Base-by-base conservation (phyloP, 805 yeast genomes). In the Yamadazyma akitaensis region DNA sequence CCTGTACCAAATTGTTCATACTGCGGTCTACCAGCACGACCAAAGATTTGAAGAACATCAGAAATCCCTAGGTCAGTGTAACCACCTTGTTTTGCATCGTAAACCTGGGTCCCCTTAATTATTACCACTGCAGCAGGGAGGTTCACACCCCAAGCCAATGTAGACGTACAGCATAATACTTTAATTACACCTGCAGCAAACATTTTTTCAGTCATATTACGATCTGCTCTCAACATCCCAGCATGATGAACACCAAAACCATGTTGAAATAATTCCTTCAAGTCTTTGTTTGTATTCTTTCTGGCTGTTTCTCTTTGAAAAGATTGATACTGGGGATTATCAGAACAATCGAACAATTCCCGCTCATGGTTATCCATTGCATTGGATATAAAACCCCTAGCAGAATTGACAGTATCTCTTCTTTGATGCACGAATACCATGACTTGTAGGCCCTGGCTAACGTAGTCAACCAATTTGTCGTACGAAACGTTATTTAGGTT, bases 11-110 rank as follows among this genome's bases (percentile, higher is more conserved):
- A 84, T 47, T 80, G 80, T 55, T 92, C 96, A 65, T 81, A 94
- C 57, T 95, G 99, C 0, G 99, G 99, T 67, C 99, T 82, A 68
- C 99, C 99, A 24, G 99, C 99, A 72, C 99, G 86, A 56, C 99
- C 99, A 69, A 94, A 94, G 54, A 94, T 94, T 71, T 94, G 99
- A 51, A 95, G 86, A 34, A 94, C 96, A 68, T 94, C 99, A 0
- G 97, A 86, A 14, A 94, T 92, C 1, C 98, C 98, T 34, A 95
- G 71, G 61, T 94, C 99, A 2, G 85, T 80, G 59, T 83, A 88
- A 0, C 99, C 99, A 76, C 99, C 99, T 44, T 85, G 85, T 61
- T 91, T 88, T 0, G 98, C 77, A 61, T 94, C 96, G 61, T 94
- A 94, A 0, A 94, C 90, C 60, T 92, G 96, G 0, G 99, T 94